A percentile compares a stretch with the other conserved stretches of the same genome.
phyloP scores from a whole-genome alignment of 1,284 basidiomycete species.

The Rhizopogon parksii region DNA sequence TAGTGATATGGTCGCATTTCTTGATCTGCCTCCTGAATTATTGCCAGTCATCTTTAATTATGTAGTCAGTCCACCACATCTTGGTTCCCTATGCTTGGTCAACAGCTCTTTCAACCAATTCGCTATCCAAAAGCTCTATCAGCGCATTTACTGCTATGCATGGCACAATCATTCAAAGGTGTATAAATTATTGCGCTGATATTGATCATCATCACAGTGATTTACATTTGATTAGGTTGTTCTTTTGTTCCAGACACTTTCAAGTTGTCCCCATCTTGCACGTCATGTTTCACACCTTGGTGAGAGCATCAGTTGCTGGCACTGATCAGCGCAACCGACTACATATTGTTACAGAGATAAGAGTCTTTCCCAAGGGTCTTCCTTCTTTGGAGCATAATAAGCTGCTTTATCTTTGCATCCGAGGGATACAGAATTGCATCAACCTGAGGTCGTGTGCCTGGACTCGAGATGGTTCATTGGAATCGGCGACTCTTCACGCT shows the following conservation, averaged over 20 bases:
- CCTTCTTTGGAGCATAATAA: conserved; percentile 25
- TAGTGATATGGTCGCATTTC: conserved; percentile 29
- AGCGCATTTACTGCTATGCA: conserved; percentile 50
- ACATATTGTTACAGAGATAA: conserved; percentile 40
- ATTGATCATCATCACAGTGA: neutral
- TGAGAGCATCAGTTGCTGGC: conserved; percentile 26
- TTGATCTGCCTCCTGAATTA: conserved; percentile 55
- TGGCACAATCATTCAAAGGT: conserved; percentile 61
- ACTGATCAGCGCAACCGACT: neutral
- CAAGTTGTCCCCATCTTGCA: conserved; percentile 43
- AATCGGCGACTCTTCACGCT: conserved; percentile 45
- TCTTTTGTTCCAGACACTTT: conserved; percentile 47
- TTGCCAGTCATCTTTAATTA: conserved; percentile 46
- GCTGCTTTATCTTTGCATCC: conserved; percentile 35
- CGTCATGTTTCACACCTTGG: conserved; percentile 49
- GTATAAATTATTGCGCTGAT: conserved; percentile 1
- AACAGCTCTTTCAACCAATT: conserved; percentile 46
- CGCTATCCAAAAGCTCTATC: conserved; percentile 45
- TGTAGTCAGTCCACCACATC: conserved; percentile 44
- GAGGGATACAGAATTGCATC: conserved; percentile 51
- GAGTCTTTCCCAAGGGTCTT: conserved; percentile 55
- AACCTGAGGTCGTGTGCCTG: conserved; percentile 59
- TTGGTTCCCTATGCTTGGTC: conserved; percentile 47
- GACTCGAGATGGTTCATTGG: conserved; percentile 69
- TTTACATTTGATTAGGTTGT: conserved; percentile 33